Conservation (phyloP, 805 yeast genomes). For the Tetrapisispora nanseiensis region DNA sequence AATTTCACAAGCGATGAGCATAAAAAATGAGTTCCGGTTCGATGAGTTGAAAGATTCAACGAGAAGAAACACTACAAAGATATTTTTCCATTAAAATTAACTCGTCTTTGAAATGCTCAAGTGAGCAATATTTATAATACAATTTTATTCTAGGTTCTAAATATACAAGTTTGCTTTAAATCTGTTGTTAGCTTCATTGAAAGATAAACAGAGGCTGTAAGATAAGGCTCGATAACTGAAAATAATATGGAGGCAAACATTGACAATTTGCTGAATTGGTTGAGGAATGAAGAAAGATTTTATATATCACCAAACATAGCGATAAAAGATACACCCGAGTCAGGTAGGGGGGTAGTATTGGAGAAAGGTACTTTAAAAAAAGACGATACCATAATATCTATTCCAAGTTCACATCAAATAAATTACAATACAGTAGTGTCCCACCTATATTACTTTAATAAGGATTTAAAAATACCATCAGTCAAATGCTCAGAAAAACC, state of each 20-base stretch:
- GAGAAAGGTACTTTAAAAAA: slow-evolving; percentile 29
- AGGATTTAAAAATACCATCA: slow-evolving; percentile 11
- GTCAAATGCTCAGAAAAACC: slow-evolving; percentile 1
- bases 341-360: slow-evolving; percentile 58
- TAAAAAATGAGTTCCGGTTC: too few relatives aligned
- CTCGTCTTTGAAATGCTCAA: not conserved
- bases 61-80: too few relatives aligned
- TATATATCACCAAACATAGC: slow-evolving; percentile 33
- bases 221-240: too few relatives aligned
- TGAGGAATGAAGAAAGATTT: slow-evolving; percentile 20
- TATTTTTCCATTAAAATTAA: too few relatives aligned
- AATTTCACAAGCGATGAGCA: too few relatives aligned
- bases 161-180: too few relatives aligned
- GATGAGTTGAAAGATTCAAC: too few relatives aligned
- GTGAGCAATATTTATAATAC: not conserved
- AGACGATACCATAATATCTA: slow-evolving; percentile 40
- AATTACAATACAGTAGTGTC: slow-evolving; percentile 45
- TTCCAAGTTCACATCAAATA: slow-evolving; percentile 49
- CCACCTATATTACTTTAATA: slow-evolving; percentile 33
- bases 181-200: too few relatives aligned
- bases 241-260: slow-evolving; percentile 12
- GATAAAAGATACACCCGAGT: slow-evolving; percentile 33
- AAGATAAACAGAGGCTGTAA: too few relatives aligned
- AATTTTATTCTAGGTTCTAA: too few relatives aligned
- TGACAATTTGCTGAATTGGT: slow-evolving; percentile 27